Percentiles rank a stretch among this genome's conserved stretches.
Conservation (phyloP, 768 basidiomycete species). For the Russula ochroleuca region DNA sequence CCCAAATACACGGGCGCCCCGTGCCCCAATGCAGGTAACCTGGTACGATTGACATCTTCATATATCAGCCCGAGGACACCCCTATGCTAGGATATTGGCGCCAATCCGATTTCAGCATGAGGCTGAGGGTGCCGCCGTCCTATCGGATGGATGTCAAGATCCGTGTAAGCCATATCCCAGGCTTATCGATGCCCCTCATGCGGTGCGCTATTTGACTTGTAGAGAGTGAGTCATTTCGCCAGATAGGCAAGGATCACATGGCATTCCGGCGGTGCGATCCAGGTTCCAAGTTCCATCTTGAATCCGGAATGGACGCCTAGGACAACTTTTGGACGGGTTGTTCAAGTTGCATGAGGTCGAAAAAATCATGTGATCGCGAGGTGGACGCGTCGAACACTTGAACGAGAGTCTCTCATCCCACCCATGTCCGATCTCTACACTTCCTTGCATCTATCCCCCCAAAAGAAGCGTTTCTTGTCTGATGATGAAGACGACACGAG, state of each 20-base stretch:
- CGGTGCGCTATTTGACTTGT: not conserved
- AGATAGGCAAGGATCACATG: not conserved
- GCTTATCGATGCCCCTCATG: conserved; percentile 1
- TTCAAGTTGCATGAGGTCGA: not conserved
- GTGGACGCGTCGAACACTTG: not conserved
- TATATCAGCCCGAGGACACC: not conserved
- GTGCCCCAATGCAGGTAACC: conserved; percentile 4
- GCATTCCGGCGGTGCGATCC: not conserved
- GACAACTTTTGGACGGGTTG: too few species aligned
- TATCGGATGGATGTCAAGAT: not conserved
- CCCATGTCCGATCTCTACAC: conserved; percentile 60
- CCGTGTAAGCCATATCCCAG: not conserved
- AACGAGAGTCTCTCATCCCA: not conserved
- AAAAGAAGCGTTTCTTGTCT: conserved; percentile 58
- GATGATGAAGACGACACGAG: conserved; percentile 48
- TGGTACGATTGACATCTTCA: conserved; percentile 5
- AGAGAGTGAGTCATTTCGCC: not conserved
- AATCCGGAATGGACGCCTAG: not conserved
- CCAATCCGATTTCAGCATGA: not conserved
- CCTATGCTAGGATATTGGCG: conserved; percentile 1
- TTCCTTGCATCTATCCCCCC: conserved; percentile 59
- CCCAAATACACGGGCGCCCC: conserved; percentile 26
- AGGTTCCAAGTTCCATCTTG: not conserved
- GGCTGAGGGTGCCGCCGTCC: not conserved
- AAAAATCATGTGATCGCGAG: conserved; percentile 26